These are phyloP conservation scores for Exsudoporus frostii DNA, from an alignment of 768 basidiomycete genomes.

Conservation along the genomic window DNA sequence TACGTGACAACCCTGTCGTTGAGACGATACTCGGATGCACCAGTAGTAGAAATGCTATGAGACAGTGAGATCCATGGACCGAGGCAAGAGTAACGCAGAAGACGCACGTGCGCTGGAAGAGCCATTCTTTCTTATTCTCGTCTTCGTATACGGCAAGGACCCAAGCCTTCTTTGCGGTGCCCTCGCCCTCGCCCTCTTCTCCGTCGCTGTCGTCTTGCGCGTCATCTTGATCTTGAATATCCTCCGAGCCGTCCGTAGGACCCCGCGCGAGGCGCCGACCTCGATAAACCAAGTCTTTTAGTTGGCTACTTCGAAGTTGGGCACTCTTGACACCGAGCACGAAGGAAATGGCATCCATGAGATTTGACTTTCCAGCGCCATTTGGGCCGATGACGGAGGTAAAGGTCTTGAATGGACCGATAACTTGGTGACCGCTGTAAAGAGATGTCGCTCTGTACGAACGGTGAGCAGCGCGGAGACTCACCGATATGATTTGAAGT, in stretches of 20 bases:
- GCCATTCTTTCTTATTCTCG: slow-evolving; percentile 74
- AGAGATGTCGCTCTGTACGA: slow-evolving; percentile 4
- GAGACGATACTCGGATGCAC: slow-evolving; percentile 87
- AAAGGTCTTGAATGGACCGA: slow-evolving; percentile 91
- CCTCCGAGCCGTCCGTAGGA: slow-evolving; percentile 41
- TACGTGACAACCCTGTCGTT: slow-evolving; percentile 82
- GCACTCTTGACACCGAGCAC: slow-evolving; percentile 95
- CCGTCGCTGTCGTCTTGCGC: slow-evolving; percentile 49
- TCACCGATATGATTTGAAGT: slow-evolving; percentile 95
- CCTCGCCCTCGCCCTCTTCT: slow-evolving; percentile 60
- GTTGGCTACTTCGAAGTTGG: slow-evolving; percentile 87
- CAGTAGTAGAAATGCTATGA: slow-evolving; percentile 78
- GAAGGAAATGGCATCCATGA: slow-evolving; percentile 99
- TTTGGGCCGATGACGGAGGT: slow-evolving; percentile 97
- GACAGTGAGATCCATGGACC: background rate
- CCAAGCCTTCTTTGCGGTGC: slow-evolving; percentile 91
- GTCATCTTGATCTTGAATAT: slow-evolving; percentile 41
- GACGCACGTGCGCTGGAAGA: slow-evolving; percentile 88
- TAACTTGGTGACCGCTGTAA: slow-evolving; percentile 71
- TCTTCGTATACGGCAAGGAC: slow-evolving; percentile 91
- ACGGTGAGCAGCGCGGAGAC: slow-evolving; percentile 6
- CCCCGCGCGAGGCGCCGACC: slow-evolving; percentile 67
- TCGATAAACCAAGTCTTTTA: slow-evolving; percentile 95
- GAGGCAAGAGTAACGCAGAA: background rate
- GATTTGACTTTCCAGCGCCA: slow-evolving; percentile 97